phyloP scores from a whole-genome alignment of 2,329 filamentous ascomycete species.

The Phialocephala sp. region DNA sequence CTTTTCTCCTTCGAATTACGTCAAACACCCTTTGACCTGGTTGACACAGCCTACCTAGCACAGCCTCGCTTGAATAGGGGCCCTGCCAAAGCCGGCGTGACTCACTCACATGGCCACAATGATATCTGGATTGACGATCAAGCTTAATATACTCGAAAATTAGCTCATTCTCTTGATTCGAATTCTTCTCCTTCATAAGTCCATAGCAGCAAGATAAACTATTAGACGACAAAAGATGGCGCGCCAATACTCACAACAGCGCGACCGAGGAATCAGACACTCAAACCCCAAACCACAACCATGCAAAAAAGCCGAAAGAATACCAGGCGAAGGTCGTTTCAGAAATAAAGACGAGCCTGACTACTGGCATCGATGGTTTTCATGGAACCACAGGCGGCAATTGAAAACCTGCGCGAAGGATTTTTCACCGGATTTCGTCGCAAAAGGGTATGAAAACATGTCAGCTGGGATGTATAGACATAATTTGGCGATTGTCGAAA shows the following conservation, averaged over 20 bases:
- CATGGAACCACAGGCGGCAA: not conserved
- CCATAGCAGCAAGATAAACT: not conserved
- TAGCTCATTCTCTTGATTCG: not conserved
- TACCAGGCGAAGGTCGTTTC: not conserved
- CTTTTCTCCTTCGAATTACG: not conserved
- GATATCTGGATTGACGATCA: not conserved
- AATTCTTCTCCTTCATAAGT: not conserved
- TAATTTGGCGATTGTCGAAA: not conserved
- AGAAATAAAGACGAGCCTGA: not conserved
- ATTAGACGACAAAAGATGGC: not conserved
- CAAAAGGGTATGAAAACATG: not conserved
- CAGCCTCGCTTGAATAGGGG: slow-evolving; percentile 4
- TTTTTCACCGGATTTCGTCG: not conserved
- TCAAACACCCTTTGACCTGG: not conserved
- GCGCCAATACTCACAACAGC: not conserved
- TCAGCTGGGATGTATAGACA: not conserved
- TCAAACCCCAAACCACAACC: slow-evolving; percentile 6
- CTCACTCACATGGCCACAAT: not conserved
- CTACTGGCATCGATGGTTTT: not conserved
- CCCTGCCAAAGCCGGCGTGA: not conserved
- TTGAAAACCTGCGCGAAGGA: not conserved
- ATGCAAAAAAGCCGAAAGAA: not conserved
- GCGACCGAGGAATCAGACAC: not conserved
- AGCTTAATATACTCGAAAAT: not conserved
- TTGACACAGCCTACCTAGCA: not conserved